Evolutionary conservation across 2,329 filamentous ascomycete genomes (phyloP).

Genomic region (Tolypocladium ovalisporum): DNA sequence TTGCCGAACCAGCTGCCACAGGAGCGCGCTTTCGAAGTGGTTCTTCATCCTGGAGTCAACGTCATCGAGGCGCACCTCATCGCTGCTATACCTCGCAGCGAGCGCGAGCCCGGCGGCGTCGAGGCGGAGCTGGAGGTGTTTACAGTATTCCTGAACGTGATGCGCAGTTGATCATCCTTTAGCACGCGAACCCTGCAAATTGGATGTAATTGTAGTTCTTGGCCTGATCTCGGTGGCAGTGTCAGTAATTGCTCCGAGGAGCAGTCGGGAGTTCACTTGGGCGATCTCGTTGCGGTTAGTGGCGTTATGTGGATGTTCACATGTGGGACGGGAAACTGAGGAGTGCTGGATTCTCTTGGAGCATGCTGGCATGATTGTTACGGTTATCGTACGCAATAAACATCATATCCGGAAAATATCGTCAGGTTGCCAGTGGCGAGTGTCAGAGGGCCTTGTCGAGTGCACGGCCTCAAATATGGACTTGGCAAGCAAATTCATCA

Average conservation of each 20-base stretch:
- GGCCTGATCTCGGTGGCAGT: not conserved
- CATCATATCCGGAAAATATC: not conserved
- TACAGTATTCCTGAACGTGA: constrained; percentile 63
- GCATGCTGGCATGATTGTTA: not conserved
- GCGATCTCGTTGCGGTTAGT: not conserved
- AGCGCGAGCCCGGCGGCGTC: constrained; percentile 44
- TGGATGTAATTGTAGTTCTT: not conserved
- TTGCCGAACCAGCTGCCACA: constrained; percentile 44
- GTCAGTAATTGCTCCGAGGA: not conserved
- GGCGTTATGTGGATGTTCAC: not conserved
- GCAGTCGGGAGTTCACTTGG: not conserved
- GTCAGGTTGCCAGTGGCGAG: no score
- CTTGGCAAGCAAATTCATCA: not conserved
- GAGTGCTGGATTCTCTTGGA: not conserved
- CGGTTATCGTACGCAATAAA: not conserved
- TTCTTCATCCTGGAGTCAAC: constrained; percentile 62
- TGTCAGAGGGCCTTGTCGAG: not conserved
- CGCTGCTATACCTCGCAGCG: constrained; percentile 53
- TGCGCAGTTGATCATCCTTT: constrained; percentile 20
- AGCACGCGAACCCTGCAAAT: not conserved
- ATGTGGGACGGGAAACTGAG: not conserved
- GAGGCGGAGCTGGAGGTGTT: constrained; percentile 70
- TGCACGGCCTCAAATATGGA: no score
- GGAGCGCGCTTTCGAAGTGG: constrained; percentile 65
- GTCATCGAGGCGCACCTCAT: constrained; percentile 69